phyloP scores from a whole-genome alignment of 2,329 filamentous ascomycete genomes.

The Macroventuria anomochaeta region DNA sequence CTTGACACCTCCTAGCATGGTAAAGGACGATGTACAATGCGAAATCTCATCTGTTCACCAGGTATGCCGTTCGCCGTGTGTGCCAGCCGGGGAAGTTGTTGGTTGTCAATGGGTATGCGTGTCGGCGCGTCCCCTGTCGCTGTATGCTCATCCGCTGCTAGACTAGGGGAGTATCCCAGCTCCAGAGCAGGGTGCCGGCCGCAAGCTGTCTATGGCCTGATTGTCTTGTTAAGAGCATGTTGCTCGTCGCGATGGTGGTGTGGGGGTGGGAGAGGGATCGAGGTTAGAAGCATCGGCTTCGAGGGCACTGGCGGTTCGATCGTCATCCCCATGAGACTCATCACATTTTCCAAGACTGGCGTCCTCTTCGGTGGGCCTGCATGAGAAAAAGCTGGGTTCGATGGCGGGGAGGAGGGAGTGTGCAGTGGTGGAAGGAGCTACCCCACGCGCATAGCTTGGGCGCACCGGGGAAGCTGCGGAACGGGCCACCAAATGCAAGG shows the following conservation, averaged over 20 bases:
- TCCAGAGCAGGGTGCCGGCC: not conserved
- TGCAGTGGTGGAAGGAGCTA: conserved; percentile 8
- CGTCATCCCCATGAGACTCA: not conserved
- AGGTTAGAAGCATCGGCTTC: not conserved
- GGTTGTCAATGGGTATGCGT: not conserved
- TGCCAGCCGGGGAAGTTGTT: not conserved
- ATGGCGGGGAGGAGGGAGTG: not conserved
- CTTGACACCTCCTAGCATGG: too few relatives aligned
- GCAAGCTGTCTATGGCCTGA: not conserved
- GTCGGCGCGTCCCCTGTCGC: not conserved
- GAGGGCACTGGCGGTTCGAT: not conserved
- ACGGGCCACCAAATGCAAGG: conserved; percentile 5
- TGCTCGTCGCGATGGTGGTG: not conserved
- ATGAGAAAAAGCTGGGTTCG: not conserved
- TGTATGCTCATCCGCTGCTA: too few relatives aligned
- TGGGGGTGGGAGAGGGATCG: not conserved
- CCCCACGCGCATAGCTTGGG: conserved; percentile 7
- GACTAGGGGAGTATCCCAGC: too few relatives aligned
- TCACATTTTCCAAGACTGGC: not conserved
- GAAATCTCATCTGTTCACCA: not conserved
- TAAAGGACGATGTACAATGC: not conserved
- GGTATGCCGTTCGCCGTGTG: not conserved
- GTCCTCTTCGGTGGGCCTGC: not conserved
- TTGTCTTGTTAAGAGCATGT: not conserved
- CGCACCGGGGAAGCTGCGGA: conserved; percentile 8